A percentile compares a stretch with the other conserved stretches of the same genome.
These are phyloP conservation scores for Anacardium occidentale DNA, from an alignment of 345 rosid genomes.

Conservation along the genomic window DNA sequence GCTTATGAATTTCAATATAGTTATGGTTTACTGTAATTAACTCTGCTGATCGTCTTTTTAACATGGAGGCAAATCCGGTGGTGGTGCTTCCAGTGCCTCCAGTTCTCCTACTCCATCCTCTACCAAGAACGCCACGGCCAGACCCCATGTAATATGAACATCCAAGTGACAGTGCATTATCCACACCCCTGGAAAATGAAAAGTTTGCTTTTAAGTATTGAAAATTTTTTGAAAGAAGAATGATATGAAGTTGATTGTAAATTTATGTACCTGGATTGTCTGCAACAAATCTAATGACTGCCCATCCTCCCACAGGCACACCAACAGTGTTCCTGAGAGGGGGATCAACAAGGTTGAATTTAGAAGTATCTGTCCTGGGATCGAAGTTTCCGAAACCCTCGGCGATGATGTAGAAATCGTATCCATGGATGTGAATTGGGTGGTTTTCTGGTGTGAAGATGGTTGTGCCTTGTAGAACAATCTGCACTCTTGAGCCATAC, in stretches of 20 bases:
- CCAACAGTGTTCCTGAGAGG: slow-evolving; percentile 83
- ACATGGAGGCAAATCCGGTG: slow-evolving; percentile 66
- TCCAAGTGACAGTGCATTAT: slow-evolving; percentile 95
- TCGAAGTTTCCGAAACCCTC: slow-evolving; percentile 90
- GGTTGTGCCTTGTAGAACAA: slow-evolving; percentile 82
- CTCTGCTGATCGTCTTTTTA: slow-evolving; percentile 20
- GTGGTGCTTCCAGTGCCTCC: slow-evolving; percentile 61
- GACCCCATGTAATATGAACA: slow-evolving; percentile 81
- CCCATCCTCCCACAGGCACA: slow-evolving; percentile 83
- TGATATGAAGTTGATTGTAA: not conserved
- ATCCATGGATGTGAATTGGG: slow-evolving; percentile 91
- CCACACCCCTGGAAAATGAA: slow-evolving; percentile 63
- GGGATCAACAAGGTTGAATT: slow-evolving; percentile 87
- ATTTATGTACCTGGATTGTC: slow-evolving; percentile 78
- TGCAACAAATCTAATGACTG: slow-evolving; percentile 88
- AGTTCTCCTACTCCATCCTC: slow-evolving; percentile 66
- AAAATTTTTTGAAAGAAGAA: not conserved
- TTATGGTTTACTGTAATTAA: not conserved
- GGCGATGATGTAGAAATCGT: slow-evolving; percentile 84
- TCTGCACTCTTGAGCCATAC: slow-evolving; percentile 71
- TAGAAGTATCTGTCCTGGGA: slow-evolving; percentile 55
- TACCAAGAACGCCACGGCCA: slow-evolving; percentile 84
- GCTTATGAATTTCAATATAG: slow-evolving; percentile 13
- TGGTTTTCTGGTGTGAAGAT: slow-evolving; percentile 85
- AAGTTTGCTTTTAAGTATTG: not conserved